phyloP scores from a whole-genome alignment of 208 protist genomes.

The Leishmania tropica region DNA sequence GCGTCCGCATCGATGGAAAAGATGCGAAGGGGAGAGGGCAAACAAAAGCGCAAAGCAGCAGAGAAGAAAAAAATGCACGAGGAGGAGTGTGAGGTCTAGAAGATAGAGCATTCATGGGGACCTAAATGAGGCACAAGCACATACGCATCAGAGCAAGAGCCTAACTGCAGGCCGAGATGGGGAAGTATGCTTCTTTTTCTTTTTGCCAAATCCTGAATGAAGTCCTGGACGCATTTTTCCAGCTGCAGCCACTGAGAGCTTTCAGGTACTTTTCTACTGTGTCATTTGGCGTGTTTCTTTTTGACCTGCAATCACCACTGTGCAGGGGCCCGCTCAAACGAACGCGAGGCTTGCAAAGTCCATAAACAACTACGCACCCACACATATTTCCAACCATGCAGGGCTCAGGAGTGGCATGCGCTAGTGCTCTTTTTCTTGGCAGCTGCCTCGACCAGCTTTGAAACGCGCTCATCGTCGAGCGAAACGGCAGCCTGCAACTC shows the following conservation, averaged over 20 bases:
- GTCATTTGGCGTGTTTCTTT: background rate
- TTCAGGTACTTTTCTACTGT: background rate
- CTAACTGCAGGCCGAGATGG: background rate
- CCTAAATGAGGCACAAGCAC: background rate
- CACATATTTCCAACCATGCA: background rate
- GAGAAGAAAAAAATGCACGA: conserved; percentile 13
- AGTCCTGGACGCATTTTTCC: background rate
- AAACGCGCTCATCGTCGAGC: conserved; percentile 18
- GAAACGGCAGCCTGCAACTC: conserved; percentile 28
- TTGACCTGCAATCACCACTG: background rate
- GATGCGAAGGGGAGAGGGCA: background rate
- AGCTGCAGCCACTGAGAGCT: background rate
- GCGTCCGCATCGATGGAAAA: background rate
- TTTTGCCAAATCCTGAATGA: background rate
- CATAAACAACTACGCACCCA: background rate
- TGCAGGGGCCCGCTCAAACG: background rate
- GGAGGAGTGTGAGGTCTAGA: background rate
- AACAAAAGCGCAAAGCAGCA: background rate
- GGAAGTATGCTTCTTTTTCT: background rate
- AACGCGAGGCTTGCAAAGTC: background rate
- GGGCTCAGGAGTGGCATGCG: background rate
- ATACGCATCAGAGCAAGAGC: background rate
- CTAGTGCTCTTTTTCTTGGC: conserved; percentile 3
- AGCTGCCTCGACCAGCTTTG: conserved; percentile 14
- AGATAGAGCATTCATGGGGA: background rate